phyloP scores from a whole-genome alignment of 2,329 filamentous ascomycete genomes.

The Trichoderma lentiforme region DNA sequence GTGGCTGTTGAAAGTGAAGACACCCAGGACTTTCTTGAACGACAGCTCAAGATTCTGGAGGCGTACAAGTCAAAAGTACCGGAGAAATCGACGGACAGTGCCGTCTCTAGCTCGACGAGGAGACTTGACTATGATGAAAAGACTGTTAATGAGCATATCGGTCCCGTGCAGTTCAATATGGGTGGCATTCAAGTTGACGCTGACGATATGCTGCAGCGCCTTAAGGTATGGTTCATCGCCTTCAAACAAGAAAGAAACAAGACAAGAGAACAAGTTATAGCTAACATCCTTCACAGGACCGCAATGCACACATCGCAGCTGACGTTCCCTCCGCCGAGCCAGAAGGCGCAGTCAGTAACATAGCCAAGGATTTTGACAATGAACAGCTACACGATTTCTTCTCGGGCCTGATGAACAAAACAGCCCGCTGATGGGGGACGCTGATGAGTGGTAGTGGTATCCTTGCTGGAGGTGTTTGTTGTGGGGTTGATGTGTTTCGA shows the following conservation, averaged over 20 bases:
- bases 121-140: conserved; percentile 40
- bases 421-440: conserved; percentile 30
- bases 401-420: conserved; percentile 56
- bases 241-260: not conserved
- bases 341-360: conserved; percentile 38
- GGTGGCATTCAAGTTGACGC: conserved; percentile 95
- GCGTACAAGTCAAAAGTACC: conserved; percentile 53
- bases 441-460: not conserved
- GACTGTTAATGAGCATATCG: conserved; percentile 74
- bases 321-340: conserved; percentile 40
- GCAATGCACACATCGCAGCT: conserved; percentile 50
- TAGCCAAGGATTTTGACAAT: conserved; percentile 47
- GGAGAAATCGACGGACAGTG: conserved; percentile 38
- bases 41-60: conserved; percentile 75
- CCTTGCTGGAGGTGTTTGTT: not conserved
- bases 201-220: conserved; percentile 83
- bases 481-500: not conserved
- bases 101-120: conserved; percentile 24
- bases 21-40: conserved; percentile 71
- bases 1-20: conserved; percentile 48
- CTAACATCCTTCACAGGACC: conserved; percentile 42
- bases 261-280: not conserved
- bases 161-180: conserved; percentile 96
- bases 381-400: conserved; percentile 60
- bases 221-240: conserved; percentile 60